These are phyloP conservation scores for Debaryomyces castellii DNA, from an alignment of 805 yeast genomes.

Conservation along the genomic window DNA sequence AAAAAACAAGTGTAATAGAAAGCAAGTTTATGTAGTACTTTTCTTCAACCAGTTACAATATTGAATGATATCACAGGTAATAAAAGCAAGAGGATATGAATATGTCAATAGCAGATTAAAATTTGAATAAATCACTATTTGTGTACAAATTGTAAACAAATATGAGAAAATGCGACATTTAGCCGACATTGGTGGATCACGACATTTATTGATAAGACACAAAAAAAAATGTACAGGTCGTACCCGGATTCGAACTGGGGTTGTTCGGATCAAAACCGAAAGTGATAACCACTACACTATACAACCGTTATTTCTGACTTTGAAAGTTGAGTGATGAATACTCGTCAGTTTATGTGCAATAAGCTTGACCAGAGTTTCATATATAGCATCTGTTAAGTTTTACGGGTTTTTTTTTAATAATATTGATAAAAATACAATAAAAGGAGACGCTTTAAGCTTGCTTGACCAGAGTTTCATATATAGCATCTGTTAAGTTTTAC, in stretches of 20 bases:
- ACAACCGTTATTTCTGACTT: constrained; percentile 34
- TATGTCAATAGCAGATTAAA: constrained; percentile 1
- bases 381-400: too few relatives aligned
- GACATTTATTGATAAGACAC: not conserved
- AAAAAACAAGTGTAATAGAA: constrained; percentile 1
- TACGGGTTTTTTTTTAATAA: too few relatives aligned
- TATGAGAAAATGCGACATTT: not conserved
- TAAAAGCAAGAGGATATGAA: not conserved
- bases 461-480: too few relatives aligned
- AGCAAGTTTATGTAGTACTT: constrained; percentile 3
- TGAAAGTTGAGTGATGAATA: not conserved
- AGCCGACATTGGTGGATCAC: not conserved
- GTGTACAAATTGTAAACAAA: constrained; percentile 3
- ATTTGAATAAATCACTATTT: not conserved
- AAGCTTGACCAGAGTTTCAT: too few relatives aligned
- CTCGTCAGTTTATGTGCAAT: too few relatives aligned
- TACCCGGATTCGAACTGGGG: constrained; percentile 88
- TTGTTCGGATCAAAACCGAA: constrained; percentile 78
- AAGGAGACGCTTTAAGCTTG: too few relatives aligned
- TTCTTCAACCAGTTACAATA: not conserved
- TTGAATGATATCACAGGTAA: not conserved
- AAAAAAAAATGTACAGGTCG: constrained; percentile 46
- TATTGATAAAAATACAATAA: too few relatives aligned
- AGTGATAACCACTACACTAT: constrained; percentile 82
- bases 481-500: too few relatives aligned